Percentiles rank a stretch among this genome's conserved stretches.
Conservation (phyloP, 2,329 filamentous ascomycete species). For the Neopestalotiopsis sp. region DNA sequence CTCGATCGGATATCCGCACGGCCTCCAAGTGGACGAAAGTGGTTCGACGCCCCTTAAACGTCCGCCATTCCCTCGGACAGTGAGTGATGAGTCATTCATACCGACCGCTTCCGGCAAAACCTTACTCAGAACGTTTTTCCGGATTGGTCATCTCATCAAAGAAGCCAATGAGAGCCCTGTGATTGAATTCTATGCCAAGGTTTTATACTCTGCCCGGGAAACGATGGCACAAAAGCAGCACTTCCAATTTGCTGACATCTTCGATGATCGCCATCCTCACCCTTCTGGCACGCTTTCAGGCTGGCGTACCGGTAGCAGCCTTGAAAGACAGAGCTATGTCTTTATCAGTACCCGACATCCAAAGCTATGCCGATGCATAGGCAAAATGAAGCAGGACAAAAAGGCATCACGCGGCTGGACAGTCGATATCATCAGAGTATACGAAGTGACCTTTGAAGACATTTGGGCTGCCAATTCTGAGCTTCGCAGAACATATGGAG, state of each 20-base stretch:
- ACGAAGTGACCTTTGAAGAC: conserved; percentile 30
- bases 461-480: conserved; percentile 29
- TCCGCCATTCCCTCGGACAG: conserved; percentile 52
- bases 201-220: conserved; percentile 62
- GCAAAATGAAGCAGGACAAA: conserved; percentile 30
- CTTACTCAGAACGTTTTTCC: conserved; percentile 65
- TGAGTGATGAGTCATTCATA: conserved; percentile 58
- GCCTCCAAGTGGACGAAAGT: conserved; percentile 12
- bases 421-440: conserved; percentile 31
- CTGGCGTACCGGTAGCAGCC: conserved; percentile 32
- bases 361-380: conserved; percentile 34
- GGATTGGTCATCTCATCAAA: conserved; percentile 63
- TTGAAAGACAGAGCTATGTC: conserved; percentile 31
- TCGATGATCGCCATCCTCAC: conserved; percentile 61
- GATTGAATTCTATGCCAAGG: conserved; percentile 68
- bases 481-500: conserved; percentile 19
- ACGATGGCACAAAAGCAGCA: conserved; percentile 55
- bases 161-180: conserved; percentile 48
- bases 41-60: conserved; percentile 52
- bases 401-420: conserved; percentile 30
- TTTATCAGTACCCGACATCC: conserved; percentile 28
- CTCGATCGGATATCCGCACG: not conserved
- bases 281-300: conserved; percentile 31
- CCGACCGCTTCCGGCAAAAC: conserved; percentile 52
- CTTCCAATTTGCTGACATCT: conserved; percentile 69